Percentiles rank a stretch among this genome's conserved stretches.
These are phyloP conservation scores for Ceratocystis destructans DNA, from an alignment of 2,329 filamentous ascomycete species.

Conservation along the genomic window DNA sequence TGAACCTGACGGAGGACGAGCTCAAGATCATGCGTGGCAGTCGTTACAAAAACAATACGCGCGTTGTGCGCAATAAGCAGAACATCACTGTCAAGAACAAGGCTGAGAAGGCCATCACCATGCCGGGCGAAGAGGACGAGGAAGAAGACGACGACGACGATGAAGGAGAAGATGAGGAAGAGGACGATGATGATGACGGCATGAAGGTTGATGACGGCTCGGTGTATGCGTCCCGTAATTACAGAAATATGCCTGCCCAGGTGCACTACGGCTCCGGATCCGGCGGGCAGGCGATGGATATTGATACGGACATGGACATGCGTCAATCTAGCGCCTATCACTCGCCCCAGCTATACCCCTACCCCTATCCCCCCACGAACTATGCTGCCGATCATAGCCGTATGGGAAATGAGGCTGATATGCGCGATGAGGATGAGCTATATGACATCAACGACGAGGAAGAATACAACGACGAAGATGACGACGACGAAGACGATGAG, in stretches of 20 bases:
- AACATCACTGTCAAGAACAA: conserved; percentile 21
- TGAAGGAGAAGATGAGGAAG: conserved; percentile 16
- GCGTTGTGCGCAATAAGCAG: conserved; percentile 22
- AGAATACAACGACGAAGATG: conserved; percentile 24
- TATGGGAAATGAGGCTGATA: not conserved
- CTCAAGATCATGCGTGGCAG: conserved; percentile 26
- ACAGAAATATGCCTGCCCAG: not conserved
- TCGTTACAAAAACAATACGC: conserved; percentile 22
- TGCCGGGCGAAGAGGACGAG: conserved; percentile 15
- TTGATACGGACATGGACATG: not conserved
- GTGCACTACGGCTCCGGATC: not conserved
- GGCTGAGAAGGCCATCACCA: conserved; percentile 10
- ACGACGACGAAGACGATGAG: conserved; percentile 22
- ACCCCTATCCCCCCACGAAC: not conserved
- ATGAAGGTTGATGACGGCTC: conserved; percentile 7
- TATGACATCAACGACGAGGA: conserved; percentile 22
- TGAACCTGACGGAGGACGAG: conserved; percentile 29
- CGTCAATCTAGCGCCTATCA: not conserved
- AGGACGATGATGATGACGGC: conserved; percentile 21
- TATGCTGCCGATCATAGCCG: not conserved
- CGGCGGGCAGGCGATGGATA: not conserved
- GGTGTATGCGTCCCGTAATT: not conserved
- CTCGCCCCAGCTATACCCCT: not conserved
- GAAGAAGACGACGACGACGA: conserved; percentile 12
- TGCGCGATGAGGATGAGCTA: conserved; percentile 3